phyloP scores from a whole-genome alignment of 805 yeast genomes.

The Pichia nakasei region DNA sequence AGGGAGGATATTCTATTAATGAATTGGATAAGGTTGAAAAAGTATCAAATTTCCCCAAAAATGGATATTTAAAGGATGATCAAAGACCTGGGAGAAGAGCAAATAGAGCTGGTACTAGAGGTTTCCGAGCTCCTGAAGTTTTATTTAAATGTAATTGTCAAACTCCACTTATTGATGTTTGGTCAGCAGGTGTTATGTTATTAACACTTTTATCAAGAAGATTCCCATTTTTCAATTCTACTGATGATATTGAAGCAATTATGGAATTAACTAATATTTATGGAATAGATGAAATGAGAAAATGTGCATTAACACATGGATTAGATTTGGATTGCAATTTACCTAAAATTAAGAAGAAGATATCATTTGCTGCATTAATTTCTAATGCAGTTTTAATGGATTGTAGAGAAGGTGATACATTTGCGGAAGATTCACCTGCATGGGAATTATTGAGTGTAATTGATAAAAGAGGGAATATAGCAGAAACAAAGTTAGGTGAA shows the following conservation, averaged over 20 bases:
- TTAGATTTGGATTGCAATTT: conserved; percentile 67
- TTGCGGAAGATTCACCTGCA: conserved; percentile 67
- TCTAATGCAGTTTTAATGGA: conserved; percentile 37
- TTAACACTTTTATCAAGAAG: conserved; percentile 68
- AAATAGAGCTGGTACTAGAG: conserved; percentile 94
- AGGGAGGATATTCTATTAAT: conserved; percentile 27
- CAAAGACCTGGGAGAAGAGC: conserved; percentile 85
- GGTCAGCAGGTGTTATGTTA: conserved; percentile 90
- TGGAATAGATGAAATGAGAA: conserved; percentile 64
- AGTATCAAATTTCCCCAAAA: conserved; percentile 26
- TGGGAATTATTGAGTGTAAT: conserved; percentile 50
- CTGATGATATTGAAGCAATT: conserved; percentile 87
- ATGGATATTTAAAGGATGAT: conserved; percentile 83
- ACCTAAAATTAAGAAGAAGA: conserved; percentile 38
- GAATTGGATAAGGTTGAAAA: conserved; percentile 4
- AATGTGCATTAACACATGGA: conserved; percentile 81
- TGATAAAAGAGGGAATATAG: conserved; percentile 33
- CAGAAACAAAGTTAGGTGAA: conserved; percentile 28
- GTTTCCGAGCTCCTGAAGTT: conserved; percentile 92
- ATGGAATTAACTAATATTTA: conserved; percentile 76
- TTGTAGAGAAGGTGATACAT: conserved; percentile 42
- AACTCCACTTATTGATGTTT: conserved; percentile 71
- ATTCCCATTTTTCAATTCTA: conserved; percentile 90
- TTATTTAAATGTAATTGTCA: conserved; percentile 80
- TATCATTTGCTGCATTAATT: conserved; percentile 34